Conservation (phyloP, 495 filamentous ascomycete genomes). For the Apiosordaria backusii region DNA sequence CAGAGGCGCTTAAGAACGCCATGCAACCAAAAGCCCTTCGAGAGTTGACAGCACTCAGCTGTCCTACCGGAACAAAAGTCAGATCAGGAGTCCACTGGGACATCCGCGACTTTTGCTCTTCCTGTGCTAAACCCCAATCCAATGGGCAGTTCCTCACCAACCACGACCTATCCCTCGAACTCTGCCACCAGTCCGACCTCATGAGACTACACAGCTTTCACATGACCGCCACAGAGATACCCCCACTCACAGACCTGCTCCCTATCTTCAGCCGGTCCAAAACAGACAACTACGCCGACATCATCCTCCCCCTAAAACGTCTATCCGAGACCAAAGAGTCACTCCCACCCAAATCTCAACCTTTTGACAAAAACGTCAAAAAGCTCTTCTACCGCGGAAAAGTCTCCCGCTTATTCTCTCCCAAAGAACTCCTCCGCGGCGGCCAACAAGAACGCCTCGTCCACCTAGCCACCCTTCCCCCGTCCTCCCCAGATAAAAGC, state of each 20-base stretch:
- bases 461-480: conserved; percentile 54
- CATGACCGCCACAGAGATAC: conserved; percentile 59
- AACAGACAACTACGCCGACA: conserved; percentile 58
- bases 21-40: conserved; percentile 48
- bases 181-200: conserved; percentile 80
- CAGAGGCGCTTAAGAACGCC: not conserved
- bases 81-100: conserved; percentile 53
- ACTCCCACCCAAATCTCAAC: not conserved
- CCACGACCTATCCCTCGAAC: conserved; percentile 60
- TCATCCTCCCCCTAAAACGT: conserved; percentile 80
- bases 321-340: not conserved
- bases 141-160: conserved; percentile 61
- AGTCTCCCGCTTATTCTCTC: conserved; percentile 27
- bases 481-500: conserved; percentile 27
- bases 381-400: conserved; percentile 62
- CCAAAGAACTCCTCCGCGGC: conserved; percentile 35
- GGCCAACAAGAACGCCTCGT: conserved; percentile 59
- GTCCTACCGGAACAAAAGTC: conserved; percentile 56
- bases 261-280: conserved; percentile 76
- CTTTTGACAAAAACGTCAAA: conserved; percentile 52
- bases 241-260: conserved; percentile 58
- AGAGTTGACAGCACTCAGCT: conserved; percentile 49
- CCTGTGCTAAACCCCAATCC: conserved; percentile 64
- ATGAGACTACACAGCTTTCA: conserved; percentile 69
- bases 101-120: conserved; percentile 54